Percentiles rank a stretch among this genome's conserved stretches.
phyloP scores from a whole-genome alignment of 768 basidiomycete species.

The Calocera cornea region DNA sequence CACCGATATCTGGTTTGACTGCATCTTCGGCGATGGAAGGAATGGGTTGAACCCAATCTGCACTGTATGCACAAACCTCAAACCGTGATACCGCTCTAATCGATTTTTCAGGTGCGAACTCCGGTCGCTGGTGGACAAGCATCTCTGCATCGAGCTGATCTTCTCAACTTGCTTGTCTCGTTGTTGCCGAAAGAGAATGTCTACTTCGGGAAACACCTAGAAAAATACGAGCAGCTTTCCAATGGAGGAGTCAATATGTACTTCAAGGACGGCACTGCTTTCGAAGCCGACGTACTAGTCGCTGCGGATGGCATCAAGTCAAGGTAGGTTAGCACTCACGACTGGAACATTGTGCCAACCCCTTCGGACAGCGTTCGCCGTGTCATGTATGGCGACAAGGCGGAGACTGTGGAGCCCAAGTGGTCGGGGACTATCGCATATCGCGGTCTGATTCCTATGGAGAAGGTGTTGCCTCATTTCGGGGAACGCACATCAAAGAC shows the following conservation, averaged over 20 bases:
- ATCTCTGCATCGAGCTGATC: conserved; percentile 27
- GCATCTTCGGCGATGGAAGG: not conserved
- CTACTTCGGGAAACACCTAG: conserved; percentile 41
- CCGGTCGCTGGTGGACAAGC: not conserved
- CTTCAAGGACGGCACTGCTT: conserved; percentile 37
- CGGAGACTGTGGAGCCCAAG: conserved; percentile 28
- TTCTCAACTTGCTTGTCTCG: conserved; percentile 36
- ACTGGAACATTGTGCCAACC: no score
- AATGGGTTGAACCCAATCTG: not conserved
- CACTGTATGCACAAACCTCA: not conserved
- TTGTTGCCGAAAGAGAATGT: conserved; percentile 30
- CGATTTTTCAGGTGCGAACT: not conserved
- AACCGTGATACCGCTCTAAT: not conserved
- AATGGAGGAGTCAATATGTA: conserved; percentile 21
- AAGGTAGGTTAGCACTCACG: not conserved
- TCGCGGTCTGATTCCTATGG: conserved; percentile 41
- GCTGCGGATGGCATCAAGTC: conserved; percentile 35
- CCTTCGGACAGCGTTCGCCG: not conserved
- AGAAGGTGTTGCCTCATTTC: conserved; percentile 29
- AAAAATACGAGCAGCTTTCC: conserved; percentile 20
- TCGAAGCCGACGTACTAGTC: conserved; percentile 37
- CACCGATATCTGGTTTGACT: not conserved
- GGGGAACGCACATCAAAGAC: not conserved
- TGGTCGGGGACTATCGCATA: conserved; percentile 52
- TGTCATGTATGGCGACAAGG: not conserved